Percentiles rank a stretch among this genome's conserved stretches.
phyloP scores from a whole-genome alignment of 2,329 filamentous ascomycete species.

The Hymenoscyphus infarciens region DNA sequence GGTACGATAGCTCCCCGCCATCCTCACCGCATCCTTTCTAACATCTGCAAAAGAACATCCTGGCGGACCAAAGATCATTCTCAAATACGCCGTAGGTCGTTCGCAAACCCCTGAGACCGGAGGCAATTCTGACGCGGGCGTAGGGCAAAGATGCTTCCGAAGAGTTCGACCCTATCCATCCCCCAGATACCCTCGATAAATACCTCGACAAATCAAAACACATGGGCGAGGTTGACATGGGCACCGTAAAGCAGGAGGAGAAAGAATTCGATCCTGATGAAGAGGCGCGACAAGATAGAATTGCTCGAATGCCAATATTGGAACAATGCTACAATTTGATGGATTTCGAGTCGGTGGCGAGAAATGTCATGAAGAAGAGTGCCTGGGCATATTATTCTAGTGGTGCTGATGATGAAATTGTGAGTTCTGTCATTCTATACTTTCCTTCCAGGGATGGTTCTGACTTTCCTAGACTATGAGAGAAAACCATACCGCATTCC shows the following conservation, averaged over 20 bases:
- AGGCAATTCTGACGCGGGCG: background rate
- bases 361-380: constrained; percentile 87
- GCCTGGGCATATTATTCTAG: constrained; percentile 98
- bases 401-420: constrained; percentile 85
- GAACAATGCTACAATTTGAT: constrained; percentile 90
- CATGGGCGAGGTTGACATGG: constrained; percentile 85
- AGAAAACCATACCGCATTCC: constrained; percentile 93
- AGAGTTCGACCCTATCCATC: constrained; percentile 86
- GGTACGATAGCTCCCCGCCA: constrained; percentile 42
- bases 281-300: constrained; percentile 68
- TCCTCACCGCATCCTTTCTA: constrained; percentile 12
- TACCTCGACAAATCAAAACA: constrained; percentile 84
- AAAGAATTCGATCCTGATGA: constrained; percentile 68
- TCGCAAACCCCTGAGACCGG: too few species aligned
- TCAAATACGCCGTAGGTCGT: constrained; percentile 93
- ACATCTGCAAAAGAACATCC: constrained; percentile 63
- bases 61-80: constrained; percentile 85
- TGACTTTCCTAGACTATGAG: constrained; percentile 67
- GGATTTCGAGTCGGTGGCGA: constrained; percentile 94
- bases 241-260: constrained; percentile 65
- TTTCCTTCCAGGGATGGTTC: background rate
- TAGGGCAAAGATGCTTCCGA: constrained; percentile 85
- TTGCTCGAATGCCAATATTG: constrained; percentile 71
- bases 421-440: constrained; percentile 39
- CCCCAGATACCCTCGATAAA: constrained; percentile 81